Evolutionary conservation across 1,139 yeast species (phyloP), one percentile per base, ranked within the genome.

Genomic region (Starmera stellimalicola): DNA sequence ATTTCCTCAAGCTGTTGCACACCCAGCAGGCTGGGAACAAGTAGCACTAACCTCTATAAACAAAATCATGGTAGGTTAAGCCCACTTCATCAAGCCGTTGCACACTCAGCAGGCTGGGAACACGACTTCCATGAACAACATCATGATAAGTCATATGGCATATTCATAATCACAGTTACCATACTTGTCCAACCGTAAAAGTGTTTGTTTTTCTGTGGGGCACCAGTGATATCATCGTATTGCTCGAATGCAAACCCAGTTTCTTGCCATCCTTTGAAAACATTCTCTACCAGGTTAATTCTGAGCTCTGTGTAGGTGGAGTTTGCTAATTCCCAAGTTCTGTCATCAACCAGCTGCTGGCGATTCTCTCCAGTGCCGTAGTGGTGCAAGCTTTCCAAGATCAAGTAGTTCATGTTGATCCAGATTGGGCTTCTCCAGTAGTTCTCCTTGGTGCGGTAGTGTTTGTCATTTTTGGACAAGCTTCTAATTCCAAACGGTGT

Each of bases 391-490:
- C 84, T 70, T 37, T 87, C 93, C 33, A 91, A 63, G 7, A 79
- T 64, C 56, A 91, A 63, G 51, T 85, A 88, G 59, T 93, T 93
- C 51, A 91, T 82, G 53, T 87, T 83, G 47, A 87, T 65, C 98
- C 98, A 93, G 28, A 91, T 68, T 15, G 95, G 88, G 0, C 96
- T 93, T 40, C 95, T 70, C 99, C 99, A 91, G 60, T 91, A 91
- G 55, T 91, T 79, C 49, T 93, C 98, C 8, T 70, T 91, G 1
- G 78, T 73, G 39, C 81, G 82, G 56, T 80, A 91, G 39, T 54
- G 60, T 20, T 62, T 62, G 48, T 83, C 91, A 7, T 68, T 52
- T 47, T 74, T 77, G 1, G 96, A 83, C 26, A 91, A 63, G 2
- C 95, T 82, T 44, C 95, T 67, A 30, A 93, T 63, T 11, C 98